A percentile compares a stretch with the other conserved stretches of the same genome.
These are phyloP conservation scores for Lichenothelia convexa DNA, from an alignment of 495 filamentous ascomycete species.

Conservation along the genomic window DNA sequence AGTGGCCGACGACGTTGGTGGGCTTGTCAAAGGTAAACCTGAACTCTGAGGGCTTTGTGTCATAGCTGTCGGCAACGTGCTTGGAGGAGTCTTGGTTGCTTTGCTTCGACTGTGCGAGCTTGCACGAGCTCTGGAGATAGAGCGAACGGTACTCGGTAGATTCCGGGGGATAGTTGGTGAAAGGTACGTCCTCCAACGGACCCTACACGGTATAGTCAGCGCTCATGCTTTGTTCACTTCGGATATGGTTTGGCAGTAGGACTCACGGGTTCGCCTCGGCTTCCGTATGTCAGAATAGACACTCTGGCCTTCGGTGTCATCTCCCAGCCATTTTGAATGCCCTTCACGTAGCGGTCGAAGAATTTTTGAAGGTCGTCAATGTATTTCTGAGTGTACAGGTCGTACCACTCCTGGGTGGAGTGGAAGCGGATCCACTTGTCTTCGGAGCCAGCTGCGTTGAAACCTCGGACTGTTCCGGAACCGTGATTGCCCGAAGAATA, in stretches of 20 bases:
- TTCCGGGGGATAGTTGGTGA: slow-evolving; percentile 15
- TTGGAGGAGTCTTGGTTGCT: slow-evolving; percentile 3
- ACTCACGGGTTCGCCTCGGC: too few species aligned
- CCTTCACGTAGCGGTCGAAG: slow-evolving; percentile 2
- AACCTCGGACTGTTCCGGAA: slow-evolving; percentile 1
- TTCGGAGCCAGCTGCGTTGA: neutral
- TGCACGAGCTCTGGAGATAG: slow-evolving; percentile 13
- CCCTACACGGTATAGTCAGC: neutral
- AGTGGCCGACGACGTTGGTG: slow-evolving; percentile 18
- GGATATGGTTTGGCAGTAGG: too few species aligned
- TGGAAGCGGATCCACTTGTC: slow-evolving; percentile 13
- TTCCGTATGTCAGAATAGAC: too few species aligned
- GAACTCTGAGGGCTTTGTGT: slow-evolving; percentile 15
- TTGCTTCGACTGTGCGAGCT: neutral
- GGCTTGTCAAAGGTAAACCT: slow-evolving; percentile 17
- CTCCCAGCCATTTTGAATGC: neutral
- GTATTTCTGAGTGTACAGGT: slow-evolving; percentile 13
- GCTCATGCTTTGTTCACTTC: neutral
- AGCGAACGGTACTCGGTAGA: slow-evolving; percentile 17
- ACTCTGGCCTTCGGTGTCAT: neutral
- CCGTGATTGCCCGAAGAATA: neutral
- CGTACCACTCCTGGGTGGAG: slow-evolving; percentile 20
- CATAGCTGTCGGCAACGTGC: slow-evolving; percentile 13
- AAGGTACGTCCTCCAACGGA: neutral
- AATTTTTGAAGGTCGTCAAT: slow-evolving; percentile 3